Evolutionary conservation across 352 stramenopile species (phyloP), one percentile per base, ranked within the genome.

Genomic region (Globisporangium barbulae): DNA sequence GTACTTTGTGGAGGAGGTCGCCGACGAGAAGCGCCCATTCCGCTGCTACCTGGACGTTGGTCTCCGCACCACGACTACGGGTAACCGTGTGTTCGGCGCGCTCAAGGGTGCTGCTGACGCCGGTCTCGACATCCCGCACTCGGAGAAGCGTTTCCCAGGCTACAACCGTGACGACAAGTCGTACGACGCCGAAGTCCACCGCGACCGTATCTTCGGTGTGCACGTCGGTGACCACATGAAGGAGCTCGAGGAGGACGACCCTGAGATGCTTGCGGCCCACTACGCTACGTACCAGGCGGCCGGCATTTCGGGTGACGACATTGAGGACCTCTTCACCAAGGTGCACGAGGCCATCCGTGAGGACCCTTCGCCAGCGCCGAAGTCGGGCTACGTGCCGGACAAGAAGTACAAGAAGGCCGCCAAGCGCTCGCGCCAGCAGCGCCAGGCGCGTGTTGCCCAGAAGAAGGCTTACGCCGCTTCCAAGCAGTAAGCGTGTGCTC

Each of bases 181-280:
- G 70, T 99, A 99, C 87, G 97, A 99, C 76, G 96, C 97, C 58
- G 96, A 99, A 70, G 97, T 97, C 70, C 97, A 99, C 88, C 91
- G 91, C 67, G 94, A 99, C 79, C 95, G 94, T 55, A 99, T 99
- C 94, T 98, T 99, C 73, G 98, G 97, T 63, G 84, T 97, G 63
- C 97, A 99, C 82, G 86, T 99, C 30, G 87, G 89, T 53, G 97
- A 99, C 76, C 98, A 99, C 93, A 99, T 99, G 97, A 97, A 99
- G 80, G 97, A 99, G 76, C 87, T 99, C 25, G 96, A 99, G 83
- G 97, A 99, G 77, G 97, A 99, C 75, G 97, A 99, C 84, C 97
- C 98, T 57, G 93, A 98, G 69, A 98, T 98, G 81, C 98, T 98
- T 84, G 91, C 97, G 42, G 80, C 94, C 70, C 96, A 99, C 76